These are phyloP conservation scores for Rubus parviflorus DNA, from an alignment of 306 rosid genomes.

Conservation along the genomic window DNA sequence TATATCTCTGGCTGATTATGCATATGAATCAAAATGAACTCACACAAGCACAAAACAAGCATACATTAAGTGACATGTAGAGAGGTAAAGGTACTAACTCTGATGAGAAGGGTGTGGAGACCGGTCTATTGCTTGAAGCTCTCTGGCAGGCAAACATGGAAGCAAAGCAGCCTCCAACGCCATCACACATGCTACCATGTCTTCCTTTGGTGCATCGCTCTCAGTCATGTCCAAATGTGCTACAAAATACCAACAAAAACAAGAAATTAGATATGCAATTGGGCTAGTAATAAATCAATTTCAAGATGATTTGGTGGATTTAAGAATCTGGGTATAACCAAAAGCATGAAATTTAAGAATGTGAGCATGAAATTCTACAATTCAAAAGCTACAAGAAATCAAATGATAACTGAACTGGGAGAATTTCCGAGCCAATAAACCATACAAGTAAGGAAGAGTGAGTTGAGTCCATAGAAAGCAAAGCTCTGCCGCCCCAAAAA, in stretches of 20 bases:
- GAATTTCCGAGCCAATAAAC: neutral
- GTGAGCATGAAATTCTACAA: neutral
- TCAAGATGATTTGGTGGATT: neutral
- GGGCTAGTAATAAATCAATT: neutral
- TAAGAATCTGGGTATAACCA: neutral
- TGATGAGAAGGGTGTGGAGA: constrained; percentile 94
- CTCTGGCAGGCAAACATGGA: constrained; percentile 95
- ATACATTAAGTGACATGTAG: neutral
- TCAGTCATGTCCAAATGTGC: constrained; percentile 56
- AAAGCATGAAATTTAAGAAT: too few relatives aligned
- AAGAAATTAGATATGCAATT: neutral
- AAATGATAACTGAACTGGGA: too few relatives aligned
- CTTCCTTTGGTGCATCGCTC: constrained; percentile 57
- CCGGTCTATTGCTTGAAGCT: constrained; percentile 97
- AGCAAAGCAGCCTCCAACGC: constrained; percentile 94
- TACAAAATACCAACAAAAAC: neutral
- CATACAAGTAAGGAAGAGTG: neutral
- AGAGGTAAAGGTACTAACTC: constrained; percentile 48
- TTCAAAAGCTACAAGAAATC: neutral
- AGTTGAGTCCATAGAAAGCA: neutral
- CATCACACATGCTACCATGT: constrained; percentile 70
- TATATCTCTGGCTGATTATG: too few relatives aligned
- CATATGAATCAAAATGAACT: neutral
- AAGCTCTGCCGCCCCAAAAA: neutral
- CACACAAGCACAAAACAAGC: neutral